Evolutionary conservation across 306 rosid species (phyloP), one percentile per base, ranked within the genome.

Genomic region (Vicia sativa): DNA sequence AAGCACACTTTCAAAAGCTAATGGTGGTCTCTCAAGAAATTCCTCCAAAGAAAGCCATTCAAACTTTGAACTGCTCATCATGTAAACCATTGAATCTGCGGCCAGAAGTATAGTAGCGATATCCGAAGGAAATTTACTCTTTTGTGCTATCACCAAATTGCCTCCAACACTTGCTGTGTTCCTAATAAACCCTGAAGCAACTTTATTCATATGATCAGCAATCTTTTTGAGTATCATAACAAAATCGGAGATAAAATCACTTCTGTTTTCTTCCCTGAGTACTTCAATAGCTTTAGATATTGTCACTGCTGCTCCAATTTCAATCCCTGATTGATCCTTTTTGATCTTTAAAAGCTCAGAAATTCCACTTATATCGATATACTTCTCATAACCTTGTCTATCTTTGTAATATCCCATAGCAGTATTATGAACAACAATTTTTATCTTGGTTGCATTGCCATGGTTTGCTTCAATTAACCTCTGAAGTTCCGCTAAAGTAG

Each of bases 131-230:
- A 93, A 93, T 48, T 79, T 38, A 54, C 49, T 77, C 74, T 78
- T 88, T 62, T 93, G 98, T 13, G 98, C 96, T 91, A 90, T 87
- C 65, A 93, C 86, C 78, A 93, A 72, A 85, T 93, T 93, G 14
- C 98, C 97, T 39, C 97, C 97, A 2, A 90, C 39, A 68, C 95
- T 93, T 7, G 86, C 98, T 1, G 93, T 84, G 50, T 86, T 93
- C 43, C 93, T 76, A 45, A 93, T 63, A 63, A 86, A 87, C 18
- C 79, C 77, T 0, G 96, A 49, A 44, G 96, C 96, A 70, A 93
- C 77, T 85, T 88, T 88, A 76, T 65, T 85, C 96, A 93, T 77
- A 68, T 93, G 96, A 29, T 74, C 75, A 15, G 96, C 76, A 72
- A 93, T 69, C 71, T 76, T 86, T 13, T 70, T 60, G 21, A 83